Evolutionary conservation across 2,329 filamentous ascomycete genomes (phyloP), one percentile per base, ranked within the genome.

Genomic region (Aspergillus niger): DNA sequence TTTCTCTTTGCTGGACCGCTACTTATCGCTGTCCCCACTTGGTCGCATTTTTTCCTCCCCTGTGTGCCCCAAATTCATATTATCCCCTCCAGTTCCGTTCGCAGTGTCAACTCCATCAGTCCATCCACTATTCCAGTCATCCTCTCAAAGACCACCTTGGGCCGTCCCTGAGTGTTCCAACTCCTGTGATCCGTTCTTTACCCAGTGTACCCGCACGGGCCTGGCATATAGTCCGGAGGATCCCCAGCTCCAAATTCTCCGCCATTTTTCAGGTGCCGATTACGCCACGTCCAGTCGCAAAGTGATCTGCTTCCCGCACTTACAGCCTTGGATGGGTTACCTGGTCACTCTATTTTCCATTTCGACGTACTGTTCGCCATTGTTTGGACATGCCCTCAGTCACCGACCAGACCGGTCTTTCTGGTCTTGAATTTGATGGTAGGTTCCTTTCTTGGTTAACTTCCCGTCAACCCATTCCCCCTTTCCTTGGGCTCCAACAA

Each of bases 301-400:
- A 44, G 41, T 44, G 41, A 44, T 44, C 41, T 20, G 41, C 41
- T 22, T 82, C 10, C 84, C 32, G 32, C 32, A 15, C 83, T 79
- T 82, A 79, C 57, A 67, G 75, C 26, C 69, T 73, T 56, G 70
- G 74, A 47, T 86, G 89, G 64, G 81, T 86, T 67, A 22, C 13
- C 17, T 3, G 41, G 5, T 22, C 41, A 44, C 41, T 7, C 10
- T 44, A 7, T 22, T 24, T 24, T 24, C 10, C 20, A 44, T 1
- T 6, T 3, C 20, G 2, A 50, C 24, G 28, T 32, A 11, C 11
- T 22, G 26, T 10, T 30, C 28, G 20, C 39, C 30, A 2, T 47
- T 48, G 13, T 57, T 43, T 36, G 59, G 61, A 65, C 59, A 73
- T 72, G 70, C 71, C 71, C 57, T 72, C 71, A 55, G 65, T 72